phyloP scores from a whole-genome alignment of 495 filamentous ascomycete genomes.

The Daldinia concentrica region DNA sequence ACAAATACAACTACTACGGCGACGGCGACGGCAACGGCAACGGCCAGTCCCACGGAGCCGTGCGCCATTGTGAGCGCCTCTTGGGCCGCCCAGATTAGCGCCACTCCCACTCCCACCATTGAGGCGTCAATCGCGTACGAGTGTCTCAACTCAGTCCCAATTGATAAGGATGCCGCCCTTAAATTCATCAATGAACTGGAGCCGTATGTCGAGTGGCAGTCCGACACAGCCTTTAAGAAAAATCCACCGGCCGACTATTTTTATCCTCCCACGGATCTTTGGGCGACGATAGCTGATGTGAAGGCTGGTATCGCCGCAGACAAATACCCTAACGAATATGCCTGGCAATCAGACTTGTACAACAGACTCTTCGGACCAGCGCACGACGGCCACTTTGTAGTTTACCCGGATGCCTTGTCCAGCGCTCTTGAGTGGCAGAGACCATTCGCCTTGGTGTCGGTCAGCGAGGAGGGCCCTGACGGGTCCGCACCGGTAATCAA shows the following conservation, averaged over 20 bases:
- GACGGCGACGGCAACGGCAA: constrained; percentile 35
- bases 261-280: constrained; percentile 57
- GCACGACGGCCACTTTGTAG: constrained; percentile 59
- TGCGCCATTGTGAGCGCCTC: constrained; percentile 57
- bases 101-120: constrained; percentile 47
- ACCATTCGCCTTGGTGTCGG: constrained; percentile 48
- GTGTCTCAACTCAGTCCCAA: constrained; percentile 58
- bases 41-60: constrained; percentile 38
- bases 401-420: constrained; percentile 54
- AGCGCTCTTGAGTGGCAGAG: constrained; percentile 50
- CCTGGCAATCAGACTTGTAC: constrained; percentile 52
- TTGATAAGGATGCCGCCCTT: constrained; percentile 53
- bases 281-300: constrained; percentile 51
- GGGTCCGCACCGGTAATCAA: constrained; percentile 51
- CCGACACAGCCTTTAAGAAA: constrained; percentile 50
- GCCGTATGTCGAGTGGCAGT: constrained; percentile 59
- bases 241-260: constrained; percentile 55
- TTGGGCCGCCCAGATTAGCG: constrained; percentile 49
- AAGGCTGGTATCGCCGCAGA: constrained; percentile 48
- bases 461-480: constrained; percentile 52
- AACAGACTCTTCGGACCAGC: constrained; percentile 48
- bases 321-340: constrained; percentile 55
- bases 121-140: constrained; percentile 54
- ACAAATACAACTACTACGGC: constrained; percentile 44
- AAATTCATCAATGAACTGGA: constrained; percentile 52